Conservation (phyloP, 805 yeast genomes). For the Clavispora asparagi region DNA sequence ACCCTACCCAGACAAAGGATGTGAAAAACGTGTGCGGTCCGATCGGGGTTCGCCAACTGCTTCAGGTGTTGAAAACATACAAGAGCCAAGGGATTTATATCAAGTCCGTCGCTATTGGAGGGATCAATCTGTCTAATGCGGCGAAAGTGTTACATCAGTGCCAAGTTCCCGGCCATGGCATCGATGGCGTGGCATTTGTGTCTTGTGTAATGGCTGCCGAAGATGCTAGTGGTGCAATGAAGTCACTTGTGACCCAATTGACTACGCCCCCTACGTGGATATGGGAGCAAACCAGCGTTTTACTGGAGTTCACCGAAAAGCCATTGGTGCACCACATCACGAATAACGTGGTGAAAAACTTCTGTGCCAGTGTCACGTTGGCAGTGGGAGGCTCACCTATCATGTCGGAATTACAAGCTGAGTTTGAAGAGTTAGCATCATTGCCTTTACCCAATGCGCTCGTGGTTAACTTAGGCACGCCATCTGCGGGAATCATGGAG, state of each 20-base stretch:
- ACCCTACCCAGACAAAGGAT: slow-evolving; percentile 64
- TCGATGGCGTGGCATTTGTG: slow-evolving; percentile 88
- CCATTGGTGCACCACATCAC: slow-evolving; percentile 87
- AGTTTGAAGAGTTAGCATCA: slow-evolving; percentile 60
- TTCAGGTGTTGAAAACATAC: slow-evolving; percentile 37
- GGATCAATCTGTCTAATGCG: slow-evolving; percentile 61
- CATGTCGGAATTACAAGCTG: slow-evolving; percentile 72
- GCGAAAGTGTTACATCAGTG: slow-evolving; percentile 52
- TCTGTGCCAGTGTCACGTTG: slow-evolving; percentile 80
- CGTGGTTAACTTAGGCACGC: slow-evolving; percentile 74
- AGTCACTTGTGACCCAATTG: slow-evolving; percentile 25
- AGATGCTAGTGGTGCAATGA: slow-evolving; percentile 51
- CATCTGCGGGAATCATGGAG: slow-evolving; percentile 38
- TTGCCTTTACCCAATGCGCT: slow-evolving; percentile 48
- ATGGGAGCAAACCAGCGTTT: not conserved
- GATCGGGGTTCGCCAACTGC: slow-evolving; percentile 52
- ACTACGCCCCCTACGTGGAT: slow-evolving; percentile 16
- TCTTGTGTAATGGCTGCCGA: slow-evolving; percentile 71
- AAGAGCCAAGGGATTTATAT: slow-evolving; percentile 29
- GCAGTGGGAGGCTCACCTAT: slow-evolving; percentile 85
- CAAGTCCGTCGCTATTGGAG: slow-evolving; percentile 76
- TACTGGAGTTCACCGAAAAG: slow-evolving; percentile 6
- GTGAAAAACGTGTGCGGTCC: slow-evolving; percentile 51
- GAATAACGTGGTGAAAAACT: slow-evolving; percentile 80
- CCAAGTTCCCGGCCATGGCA: slow-evolving; percentile 36